phyloP scores from a whole-genome alignment of 768 basidiomycete genomes.

The Tubosaeta brunneosetosa region DNA sequence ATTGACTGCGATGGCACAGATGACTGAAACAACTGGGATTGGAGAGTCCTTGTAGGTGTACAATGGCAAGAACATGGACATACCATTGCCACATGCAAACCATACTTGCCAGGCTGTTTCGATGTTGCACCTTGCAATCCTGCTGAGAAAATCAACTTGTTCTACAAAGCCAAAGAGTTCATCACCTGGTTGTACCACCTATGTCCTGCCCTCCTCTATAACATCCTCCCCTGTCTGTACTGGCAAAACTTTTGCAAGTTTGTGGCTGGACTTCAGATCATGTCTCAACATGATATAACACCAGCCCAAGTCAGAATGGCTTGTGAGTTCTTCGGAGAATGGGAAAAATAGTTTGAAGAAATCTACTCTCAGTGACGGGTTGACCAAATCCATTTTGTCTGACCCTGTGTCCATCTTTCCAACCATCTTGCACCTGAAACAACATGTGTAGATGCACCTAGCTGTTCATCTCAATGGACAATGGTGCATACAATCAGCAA shows the following conservation, averaged over 20 bases:
- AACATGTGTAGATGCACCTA: too few species aligned
- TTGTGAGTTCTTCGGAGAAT: not conserved
- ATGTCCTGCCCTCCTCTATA: too few species aligned
- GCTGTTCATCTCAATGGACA: too few species aligned
- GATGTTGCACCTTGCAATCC: not conserved
- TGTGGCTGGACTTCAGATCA: not conserved
- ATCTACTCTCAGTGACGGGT: too few species aligned
- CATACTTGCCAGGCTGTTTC: conserved; percentile 13
- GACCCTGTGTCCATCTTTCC: not conserved
- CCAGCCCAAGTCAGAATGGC: not conserved
- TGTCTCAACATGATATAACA: not conserved
- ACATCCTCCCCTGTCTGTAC: too few species aligned
- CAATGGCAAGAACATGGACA: too few species aligned
- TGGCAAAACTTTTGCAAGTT: not conserved
- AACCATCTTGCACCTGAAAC: too few species aligned
- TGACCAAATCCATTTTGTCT: not conserved
- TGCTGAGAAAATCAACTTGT: conserved; percentile 1
- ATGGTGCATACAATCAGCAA: not conserved
- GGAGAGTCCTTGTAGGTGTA: too few species aligned
- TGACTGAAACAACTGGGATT: conserved; percentile 26
- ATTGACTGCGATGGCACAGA: conserved; percentile 12
- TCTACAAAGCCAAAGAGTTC: too few species aligned
- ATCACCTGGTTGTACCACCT: too few species aligned
- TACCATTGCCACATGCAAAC: conserved; percentile 21
- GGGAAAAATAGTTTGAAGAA: not conserved